phyloP scores from a whole-genome alignment of 768 basidiomycete genomes.

The Strobilomyces confusus region DNA sequence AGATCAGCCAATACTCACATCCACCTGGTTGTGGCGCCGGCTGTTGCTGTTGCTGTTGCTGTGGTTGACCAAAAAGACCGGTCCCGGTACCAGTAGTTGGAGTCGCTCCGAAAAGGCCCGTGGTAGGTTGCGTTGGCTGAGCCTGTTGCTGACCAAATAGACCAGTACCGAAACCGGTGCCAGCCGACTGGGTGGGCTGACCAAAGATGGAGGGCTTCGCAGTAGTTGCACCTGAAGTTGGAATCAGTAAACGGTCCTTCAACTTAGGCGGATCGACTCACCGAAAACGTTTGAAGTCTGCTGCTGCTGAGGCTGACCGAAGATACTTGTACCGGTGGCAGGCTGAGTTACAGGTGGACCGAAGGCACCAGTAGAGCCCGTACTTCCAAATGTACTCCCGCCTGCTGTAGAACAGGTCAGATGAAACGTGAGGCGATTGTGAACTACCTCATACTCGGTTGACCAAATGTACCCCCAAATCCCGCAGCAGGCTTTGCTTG shows the following conservation, averaged over 20 bases:
- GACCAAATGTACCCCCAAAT: conserved; percentile 25
- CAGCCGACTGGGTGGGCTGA: conserved; percentile 39
- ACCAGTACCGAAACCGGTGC: conserved; percentile 34
- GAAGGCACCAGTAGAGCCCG: conserved; percentile 21
- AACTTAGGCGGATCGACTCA: conserved; percentile 26
- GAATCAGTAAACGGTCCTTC: not conserved
- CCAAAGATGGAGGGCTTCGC: conserved; percentile 50
- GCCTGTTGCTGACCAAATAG: conserved; percentile 26
- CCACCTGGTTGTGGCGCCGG: conserved; percentile 37
- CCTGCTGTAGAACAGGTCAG: conserved; percentile 11
- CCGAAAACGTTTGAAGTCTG: conserved; percentile 38
- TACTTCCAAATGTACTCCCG: conserved; percentile 22
- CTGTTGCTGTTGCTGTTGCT: conserved; percentile 38
- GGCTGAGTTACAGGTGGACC: conserved; percentile 28
- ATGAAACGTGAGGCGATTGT: not conserved
- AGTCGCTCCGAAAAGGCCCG: conserved; percentile 30
- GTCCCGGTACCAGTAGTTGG: conserved; percentile 17
- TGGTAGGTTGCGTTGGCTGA: conserved; percentile 23
- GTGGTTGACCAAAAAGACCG: conserved; percentile 32
- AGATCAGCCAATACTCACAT: conserved; percentile 25
- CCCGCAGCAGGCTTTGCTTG: conserved; percentile 32
- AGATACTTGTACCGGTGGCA: conserved; percentile 23
- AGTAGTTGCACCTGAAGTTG: conserved; percentile 27
- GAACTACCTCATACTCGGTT: conserved; percentile 19
- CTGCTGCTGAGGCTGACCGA: conserved; percentile 38